phyloP scores from a whole-genome alignment of 768 basidiomycete genomes.

The Phylloporus sp. region DNA sequence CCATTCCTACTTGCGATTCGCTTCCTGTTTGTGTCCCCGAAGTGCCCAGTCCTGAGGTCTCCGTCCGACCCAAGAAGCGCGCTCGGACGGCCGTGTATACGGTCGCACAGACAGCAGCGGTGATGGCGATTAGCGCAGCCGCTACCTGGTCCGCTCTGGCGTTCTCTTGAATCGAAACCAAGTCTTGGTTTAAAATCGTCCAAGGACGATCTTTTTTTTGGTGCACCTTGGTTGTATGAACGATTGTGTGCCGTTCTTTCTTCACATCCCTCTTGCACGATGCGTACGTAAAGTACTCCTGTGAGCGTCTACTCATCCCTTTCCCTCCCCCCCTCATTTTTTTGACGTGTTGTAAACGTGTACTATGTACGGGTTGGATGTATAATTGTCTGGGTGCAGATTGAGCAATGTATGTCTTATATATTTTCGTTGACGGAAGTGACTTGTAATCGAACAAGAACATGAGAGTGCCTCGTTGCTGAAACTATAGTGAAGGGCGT shows the following conservation, averaged over 20 bases:
- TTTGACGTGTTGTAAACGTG: background rate
- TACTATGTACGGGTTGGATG: slow-evolving; percentile 1
- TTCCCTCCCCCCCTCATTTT: background rate
- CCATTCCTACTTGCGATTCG: too few species aligned
- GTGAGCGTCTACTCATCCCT: background rate
- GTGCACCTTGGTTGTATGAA: background rate
- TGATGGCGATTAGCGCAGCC: slow-evolving; percentile 61
- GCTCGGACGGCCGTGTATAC: slow-evolving; percentile 35
- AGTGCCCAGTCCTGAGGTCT: background rate
- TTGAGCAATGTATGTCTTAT: slow-evolving; percentile 8
- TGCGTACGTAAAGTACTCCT: slow-evolving; percentile 2
- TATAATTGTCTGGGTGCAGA: background rate
- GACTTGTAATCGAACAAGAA: background rate
- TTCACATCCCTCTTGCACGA: background rate
- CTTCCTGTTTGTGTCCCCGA: background rate
- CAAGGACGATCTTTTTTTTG: background rate
- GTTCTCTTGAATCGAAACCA: slow-evolving; percentile 39
- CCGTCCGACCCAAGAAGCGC: slow-evolving; percentile 37
- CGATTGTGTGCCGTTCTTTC: background rate
- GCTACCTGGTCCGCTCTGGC: slow-evolving; percentile 72
- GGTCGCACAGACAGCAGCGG: slow-evolving; percentile 55
- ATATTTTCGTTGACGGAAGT: background rate
- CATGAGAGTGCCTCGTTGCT: background rate
- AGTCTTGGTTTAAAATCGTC: background rate
- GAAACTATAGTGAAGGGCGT: background rate